These are phyloP conservation scores for Golubevia sp. DNA, from an alignment of 1,284 basidiomycete species.

Conservation along the genomic window DNA sequence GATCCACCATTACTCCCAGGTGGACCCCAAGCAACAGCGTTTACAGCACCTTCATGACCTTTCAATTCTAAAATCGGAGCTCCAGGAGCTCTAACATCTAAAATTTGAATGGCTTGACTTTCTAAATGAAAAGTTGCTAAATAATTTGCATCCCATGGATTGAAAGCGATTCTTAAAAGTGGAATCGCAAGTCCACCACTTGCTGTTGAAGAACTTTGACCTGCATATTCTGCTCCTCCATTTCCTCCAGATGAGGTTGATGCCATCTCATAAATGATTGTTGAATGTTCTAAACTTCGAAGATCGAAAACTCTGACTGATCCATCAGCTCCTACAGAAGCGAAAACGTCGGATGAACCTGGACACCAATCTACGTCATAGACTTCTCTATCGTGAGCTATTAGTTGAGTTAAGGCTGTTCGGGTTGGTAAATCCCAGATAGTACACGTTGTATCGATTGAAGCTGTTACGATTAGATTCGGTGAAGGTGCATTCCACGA, in stretches of 20 bases:
- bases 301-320: constrained; percentile 95
- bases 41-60: constrained; percentile 51
- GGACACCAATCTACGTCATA: constrained; percentile 99
- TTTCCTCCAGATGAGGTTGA: too few species aligned
- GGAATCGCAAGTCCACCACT: constrained; percentile 24
- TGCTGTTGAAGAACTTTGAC: not conserved
- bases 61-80: constrained; percentile 55
- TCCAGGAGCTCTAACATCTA: constrained; percentile 59
- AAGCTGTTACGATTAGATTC: constrained; percentile 64
- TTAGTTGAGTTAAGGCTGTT: constrained; percentile 86
- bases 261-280: constrained; percentile 85
- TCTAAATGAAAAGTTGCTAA: constrained; percentile 60
- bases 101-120: constrained; percentile 54
- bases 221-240: not conserved
- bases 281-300: constrained; percentile 93
- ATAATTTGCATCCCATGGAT: constrained; percentile 61
- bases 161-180: constrained; percentile 58
- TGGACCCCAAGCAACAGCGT: constrained; percentile 59
- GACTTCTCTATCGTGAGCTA: constrained; percentile 95
- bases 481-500: constrained; percentile 60
- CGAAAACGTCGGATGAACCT: constrained; percentile 94
- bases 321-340: constrained; percentile 96
- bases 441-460: constrained; percentile 67
- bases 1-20: constrained; percentile 17
- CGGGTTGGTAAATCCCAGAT: constrained; percentile 90